Evolutionary conservation across 192 early-diverging fungal genomes (phyloP).

Genomic region (Rhizophagus clarus): DNA sequence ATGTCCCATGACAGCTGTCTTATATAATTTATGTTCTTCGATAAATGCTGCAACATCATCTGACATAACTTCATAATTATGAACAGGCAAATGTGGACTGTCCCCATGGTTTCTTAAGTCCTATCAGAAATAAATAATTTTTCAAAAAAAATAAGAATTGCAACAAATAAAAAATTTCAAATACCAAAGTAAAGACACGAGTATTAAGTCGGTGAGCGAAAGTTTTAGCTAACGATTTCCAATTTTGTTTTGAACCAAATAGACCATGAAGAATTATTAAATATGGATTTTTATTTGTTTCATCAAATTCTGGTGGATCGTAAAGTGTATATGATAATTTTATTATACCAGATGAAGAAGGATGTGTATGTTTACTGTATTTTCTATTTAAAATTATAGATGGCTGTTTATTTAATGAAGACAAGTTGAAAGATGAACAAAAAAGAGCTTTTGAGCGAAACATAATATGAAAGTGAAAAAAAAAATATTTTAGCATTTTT

Average conservation of each 20-base stretch:
- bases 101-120: constrained; percentile 97
- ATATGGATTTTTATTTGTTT: constrained; percentile 41
- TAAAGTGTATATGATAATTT: constrained; percentile 15
- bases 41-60: constrained; percentile 76
- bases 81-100: constrained; percentile 66
- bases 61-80: constrained; percentile 80
- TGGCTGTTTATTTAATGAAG: background rate
- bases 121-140: constrained; percentile 34
- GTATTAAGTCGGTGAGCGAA: constrained; percentile 64
- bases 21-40: constrained; percentile 54
- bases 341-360: background rate
- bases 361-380: background rate
- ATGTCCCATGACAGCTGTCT: constrained; percentile 78
- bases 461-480: background rate
- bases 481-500: too few species aligned
- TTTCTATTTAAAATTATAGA: background rate
- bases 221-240: constrained; percentile 80
- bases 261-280: constrained; percentile 87
- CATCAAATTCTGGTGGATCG: constrained; percentile 19
- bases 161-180: background rate
- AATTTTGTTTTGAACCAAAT: constrained; percentile 95
- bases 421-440: background rate
- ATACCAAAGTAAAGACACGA: constrained; percentile 67
- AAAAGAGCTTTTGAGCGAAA: background rate
- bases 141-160: background rate